A percentile compares a stretch with the other conserved stretches of the same genome.
Evolutionary conservation across 2,329 filamentous ascomycete genomes (phyloP).

Genomic region (Fusarium camptoceras): DNA sequence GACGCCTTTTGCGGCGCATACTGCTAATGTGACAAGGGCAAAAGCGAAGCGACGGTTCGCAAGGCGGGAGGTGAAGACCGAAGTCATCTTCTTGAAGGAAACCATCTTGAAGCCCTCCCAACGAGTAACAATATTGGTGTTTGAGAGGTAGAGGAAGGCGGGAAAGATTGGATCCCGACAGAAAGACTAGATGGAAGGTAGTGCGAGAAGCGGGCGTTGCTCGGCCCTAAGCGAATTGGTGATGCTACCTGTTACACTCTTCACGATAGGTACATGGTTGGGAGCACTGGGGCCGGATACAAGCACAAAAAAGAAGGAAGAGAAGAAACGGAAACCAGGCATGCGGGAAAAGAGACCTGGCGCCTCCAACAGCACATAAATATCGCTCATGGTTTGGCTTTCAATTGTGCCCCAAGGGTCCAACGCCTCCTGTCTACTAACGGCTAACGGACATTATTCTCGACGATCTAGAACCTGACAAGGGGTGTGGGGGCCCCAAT

Average conservation of each 20-base stretch:
- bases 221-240: constrained; percentile 9
- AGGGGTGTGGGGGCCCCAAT: not conserved
- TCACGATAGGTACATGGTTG: constrained; percentile 11
- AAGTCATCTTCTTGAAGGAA: constrained; percentile 24
- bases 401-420: not conserved
- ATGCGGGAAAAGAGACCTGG: not conserved
- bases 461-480: constrained; percentile 10
- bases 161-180: not conserved
- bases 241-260: constrained; percentile 19
- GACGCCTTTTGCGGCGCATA: constrained; percentile 48
- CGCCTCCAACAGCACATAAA: constrained; percentile 23
- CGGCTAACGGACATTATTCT: constrained; percentile 10
- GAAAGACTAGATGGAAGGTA: not conserved
- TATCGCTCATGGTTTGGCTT: constrained; percentile 9
- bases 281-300: not conserved
- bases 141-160: not conserved
- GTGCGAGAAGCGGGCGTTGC: constrained; percentile 1
- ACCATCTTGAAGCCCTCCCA: not conserved
- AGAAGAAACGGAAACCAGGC: not conserved
- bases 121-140: not conserved
- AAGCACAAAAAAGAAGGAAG: not conserved
- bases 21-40: constrained; percentile 47
- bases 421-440: constrained; percentile 5
- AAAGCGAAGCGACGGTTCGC: constrained; percentile 50
- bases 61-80: constrained; percentile 39